Percentiles rank a stretch among this genome's conserved stretches.
phyloP scores from a whole-genome alignment of 2,329 filamentous ascomycete species.

The Colletotrichum sp. region DNA sequence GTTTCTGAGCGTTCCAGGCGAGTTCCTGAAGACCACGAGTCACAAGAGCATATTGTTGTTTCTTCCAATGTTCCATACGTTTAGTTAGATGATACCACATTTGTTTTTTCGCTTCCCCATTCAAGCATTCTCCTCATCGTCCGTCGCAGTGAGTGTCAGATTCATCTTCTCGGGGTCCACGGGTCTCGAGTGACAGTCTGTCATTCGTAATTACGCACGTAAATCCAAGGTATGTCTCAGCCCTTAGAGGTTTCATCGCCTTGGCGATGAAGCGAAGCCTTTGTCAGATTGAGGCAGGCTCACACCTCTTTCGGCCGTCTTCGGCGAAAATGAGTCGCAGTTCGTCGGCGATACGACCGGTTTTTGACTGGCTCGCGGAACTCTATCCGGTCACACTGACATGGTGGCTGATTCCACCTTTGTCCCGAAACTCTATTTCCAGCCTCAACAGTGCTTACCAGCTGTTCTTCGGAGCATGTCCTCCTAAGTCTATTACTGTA shows the following conservation, averaged over 20 bases:
- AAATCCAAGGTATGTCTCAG: neutral
- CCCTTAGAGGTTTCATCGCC: neutral
- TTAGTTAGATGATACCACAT: neutral
- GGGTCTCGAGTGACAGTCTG: no score
- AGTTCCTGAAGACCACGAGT: neutral
- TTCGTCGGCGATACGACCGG: neutral
- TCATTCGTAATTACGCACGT: neutral
- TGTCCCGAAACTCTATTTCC: neutral
- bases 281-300: neutral
- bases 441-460: neutral
- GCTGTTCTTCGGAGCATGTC: no score
- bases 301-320: neutral
- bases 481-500: no score
- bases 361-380: neutral
- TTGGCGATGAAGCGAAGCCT: neutral
- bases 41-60: conserved; percentile 1
- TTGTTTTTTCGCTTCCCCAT: neutral
- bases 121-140: neutral
- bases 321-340: neutral
- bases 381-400: neutral
- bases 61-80: neutral
- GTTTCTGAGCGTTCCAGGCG: neutral
- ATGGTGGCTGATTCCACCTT: neutral
- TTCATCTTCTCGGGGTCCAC: neutral
- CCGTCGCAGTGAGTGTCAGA: neutral